phyloP scores from a whole-genome alignment of 495 filamentous ascomycete genomes.

The Cryomyces minteri region DNA sequence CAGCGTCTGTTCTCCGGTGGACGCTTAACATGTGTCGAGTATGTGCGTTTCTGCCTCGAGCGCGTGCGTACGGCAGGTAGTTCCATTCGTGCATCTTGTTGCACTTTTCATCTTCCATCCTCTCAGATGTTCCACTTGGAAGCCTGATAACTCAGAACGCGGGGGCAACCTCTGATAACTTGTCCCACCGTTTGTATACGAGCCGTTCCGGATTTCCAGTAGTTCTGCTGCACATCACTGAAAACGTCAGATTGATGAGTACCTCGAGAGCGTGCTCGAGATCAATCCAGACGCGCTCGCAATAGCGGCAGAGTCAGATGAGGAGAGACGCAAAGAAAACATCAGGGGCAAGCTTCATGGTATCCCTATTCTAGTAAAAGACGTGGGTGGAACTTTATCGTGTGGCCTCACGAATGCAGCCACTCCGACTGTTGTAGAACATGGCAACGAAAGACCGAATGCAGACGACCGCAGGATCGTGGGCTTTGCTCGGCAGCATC shows the following conservation, averaged over 20 bases:
- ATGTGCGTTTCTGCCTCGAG: background rate
- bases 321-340: background rate
- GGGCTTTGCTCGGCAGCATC: conserved; percentile 23
- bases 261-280: conserved; percentile 1
- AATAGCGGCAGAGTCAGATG: conserved; percentile 3
- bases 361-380: conserved; percentile 6
- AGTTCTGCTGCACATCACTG: background rate
- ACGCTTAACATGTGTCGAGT: background rate
- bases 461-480: conserved; percentile 6
- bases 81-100: background rate
- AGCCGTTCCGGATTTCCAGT: too few species aligned
- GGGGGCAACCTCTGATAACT: too few species aligned
- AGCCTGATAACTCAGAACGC: too few species aligned
- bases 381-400: background rate
- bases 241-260: background rate
- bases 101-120: too few species aligned
- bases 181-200: too few species aligned
- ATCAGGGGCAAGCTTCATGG: conserved; percentile 5
- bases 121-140: too few species aligned
- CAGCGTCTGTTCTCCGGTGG: background rate
- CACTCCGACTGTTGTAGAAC: background rate
- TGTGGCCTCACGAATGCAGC: background rate
- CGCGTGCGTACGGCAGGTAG: background rate
- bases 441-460: conserved; percentile 2
- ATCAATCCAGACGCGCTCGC: conserved; percentile 7